phyloP scores from a whole-genome alignment of 306 rosid genomes.

The Inga leiocalycina region DNA sequence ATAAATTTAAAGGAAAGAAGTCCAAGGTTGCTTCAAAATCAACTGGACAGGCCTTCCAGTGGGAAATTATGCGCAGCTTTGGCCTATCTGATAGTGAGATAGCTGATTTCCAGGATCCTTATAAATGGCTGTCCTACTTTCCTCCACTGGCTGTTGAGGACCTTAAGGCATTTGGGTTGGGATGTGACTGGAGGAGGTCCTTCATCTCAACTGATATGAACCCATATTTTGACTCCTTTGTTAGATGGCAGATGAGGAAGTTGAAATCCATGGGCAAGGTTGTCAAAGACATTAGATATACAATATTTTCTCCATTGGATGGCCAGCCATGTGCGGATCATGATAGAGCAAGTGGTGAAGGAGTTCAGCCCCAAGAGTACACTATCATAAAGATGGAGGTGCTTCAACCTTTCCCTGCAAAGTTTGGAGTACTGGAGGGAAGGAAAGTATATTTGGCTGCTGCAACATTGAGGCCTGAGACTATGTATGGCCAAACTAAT shows the following conservation, averaged over 20 bases:
- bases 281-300: conserved; percentile 90
- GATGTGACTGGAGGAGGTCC: conserved; percentile 97
- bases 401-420: conserved; percentile 66
- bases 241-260: conserved; percentile 95
- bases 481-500: conserved; percentile 98
- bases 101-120: conserved; percentile 74
- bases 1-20: conserved; percentile 84
- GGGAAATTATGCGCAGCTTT: conserved; percentile 95
- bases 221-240: conserved; percentile 79
- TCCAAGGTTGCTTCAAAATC: conserved; percentile 81
- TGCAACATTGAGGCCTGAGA: conserved; percentile 94
- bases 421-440: conserved; percentile 71
- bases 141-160: conserved; percentile 93
- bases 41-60: conserved; percentile 72
- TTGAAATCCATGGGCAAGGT: conserved; percentile 80
- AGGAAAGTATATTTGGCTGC: conserved; percentile 81
- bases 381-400: conserved; percentile 91
- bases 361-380: conserved; percentile 96
- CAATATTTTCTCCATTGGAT: conserved; percentile 85
- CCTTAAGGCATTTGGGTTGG: conserved; percentile 87
- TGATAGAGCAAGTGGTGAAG: conserved; percentile 94
- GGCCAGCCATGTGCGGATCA: conserved; percentile 99
- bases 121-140: conserved; percentile 80
- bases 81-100: conserved; percentile 80
- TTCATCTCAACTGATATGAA: conserved; percentile 79